Percentiles rank a stretch among this genome's conserved stretches.
Evolutionary conservation across 192 early-diverging fungal species (phyloP).

Genomic region (Podila epicladia): DNA sequence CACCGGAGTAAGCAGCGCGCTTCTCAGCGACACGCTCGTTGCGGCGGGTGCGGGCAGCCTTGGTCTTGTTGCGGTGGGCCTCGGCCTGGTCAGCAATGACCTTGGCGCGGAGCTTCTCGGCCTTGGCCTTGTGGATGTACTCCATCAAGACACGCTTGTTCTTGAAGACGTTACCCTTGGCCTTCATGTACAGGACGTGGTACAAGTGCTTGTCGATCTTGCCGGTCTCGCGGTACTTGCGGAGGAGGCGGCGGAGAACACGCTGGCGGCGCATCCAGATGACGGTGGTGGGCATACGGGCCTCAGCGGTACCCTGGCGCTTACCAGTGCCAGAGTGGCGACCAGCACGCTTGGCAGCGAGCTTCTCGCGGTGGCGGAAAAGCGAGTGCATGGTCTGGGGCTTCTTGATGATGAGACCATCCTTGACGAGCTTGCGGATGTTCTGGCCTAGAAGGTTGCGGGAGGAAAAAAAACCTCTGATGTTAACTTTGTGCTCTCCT

Average conservation of each 20-base stretch:
- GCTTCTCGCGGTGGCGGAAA: constrained; percentile 91
- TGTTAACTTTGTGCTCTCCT: neutral
- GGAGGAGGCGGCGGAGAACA: constrained; percentile 91
- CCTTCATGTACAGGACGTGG: constrained; percentile 95
- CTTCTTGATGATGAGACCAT: constrained; percentile 97
- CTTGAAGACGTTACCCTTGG: constrained; percentile 99
- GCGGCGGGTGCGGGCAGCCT: constrained; percentile 94
- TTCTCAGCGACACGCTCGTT: constrained; percentile 85
- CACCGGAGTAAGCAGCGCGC: constrained; percentile 79
- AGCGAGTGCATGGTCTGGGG: constrained; percentile 88
- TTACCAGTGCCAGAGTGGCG: constrained; percentile 95
- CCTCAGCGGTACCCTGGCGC: constrained; percentile 95
- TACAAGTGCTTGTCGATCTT: constrained; percentile 99
- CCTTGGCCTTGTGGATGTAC: constrained; percentile 99
- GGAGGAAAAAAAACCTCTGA: neutral
- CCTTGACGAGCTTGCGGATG: constrained; percentile 97
- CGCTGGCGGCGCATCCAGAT: constrained; percentile 99
- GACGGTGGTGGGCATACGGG: constrained; percentile 94
- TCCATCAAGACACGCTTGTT: constrained; percentile 99
- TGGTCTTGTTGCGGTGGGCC: constrained; percentile 93
- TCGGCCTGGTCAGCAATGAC: constrained; percentile 93
- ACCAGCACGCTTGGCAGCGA: constrained; percentile 95
- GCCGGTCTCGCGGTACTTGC: constrained; percentile 96
- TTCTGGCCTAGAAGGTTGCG: constrained; percentile 75
- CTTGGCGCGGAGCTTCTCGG: constrained; percentile 94